Evolutionary conservation across 345 rosid species (phyloP), one percentile per base, ranked within the genome.

Genomic region (Aurinia saxatilis): DNA sequence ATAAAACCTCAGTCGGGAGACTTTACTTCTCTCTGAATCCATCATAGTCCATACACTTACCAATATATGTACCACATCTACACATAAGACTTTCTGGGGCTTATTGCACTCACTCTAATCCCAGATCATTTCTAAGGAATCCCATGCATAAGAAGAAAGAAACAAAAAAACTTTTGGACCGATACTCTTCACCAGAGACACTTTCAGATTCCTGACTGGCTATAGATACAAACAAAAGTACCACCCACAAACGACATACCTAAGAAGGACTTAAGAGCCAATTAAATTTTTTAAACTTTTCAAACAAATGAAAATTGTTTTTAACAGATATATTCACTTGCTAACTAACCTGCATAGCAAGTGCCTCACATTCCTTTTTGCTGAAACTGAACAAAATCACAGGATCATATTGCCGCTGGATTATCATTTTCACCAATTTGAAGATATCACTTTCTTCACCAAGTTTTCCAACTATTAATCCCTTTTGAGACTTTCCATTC

Each of bases 401-500:
- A 15, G 99, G 99, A 62, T 93, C 99, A 63, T 93, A 93, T 41
- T 93, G 99, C 30, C 97, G 85, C 67, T 78, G 87, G 77, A 93
- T 84, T 39, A 93, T 87, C 99, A 90, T 93, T 75, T 93, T 93
- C 67, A 93, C 96, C 91, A 93, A 78, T 80, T 87, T 93, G 79
- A 93, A 90, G 45, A 93, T 93, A 60, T 93, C 99, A 60, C 91
- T 90, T 78, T 90, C 95, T 79, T 93, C 99, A 72, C 97, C 97
- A 75, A 84, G 78, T 80, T 80, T 82, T 19, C 91, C 87, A 57
- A 80, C 71, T 45, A 66, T 44, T 65, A 84, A 72, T 49, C 90
- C 89, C 75, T 84, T 90, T 33, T 81, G 85, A 81, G 77, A 79
- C 69, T 84, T 93, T 31, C 87, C 90, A 72, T 73, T 82, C 48